Evolutionary conservation across 2,329 filamentous ascomycete genomes (phyloP), one percentile per base, ranked within the genome.

Genomic region (Bipolaris victoriae): DNA sequence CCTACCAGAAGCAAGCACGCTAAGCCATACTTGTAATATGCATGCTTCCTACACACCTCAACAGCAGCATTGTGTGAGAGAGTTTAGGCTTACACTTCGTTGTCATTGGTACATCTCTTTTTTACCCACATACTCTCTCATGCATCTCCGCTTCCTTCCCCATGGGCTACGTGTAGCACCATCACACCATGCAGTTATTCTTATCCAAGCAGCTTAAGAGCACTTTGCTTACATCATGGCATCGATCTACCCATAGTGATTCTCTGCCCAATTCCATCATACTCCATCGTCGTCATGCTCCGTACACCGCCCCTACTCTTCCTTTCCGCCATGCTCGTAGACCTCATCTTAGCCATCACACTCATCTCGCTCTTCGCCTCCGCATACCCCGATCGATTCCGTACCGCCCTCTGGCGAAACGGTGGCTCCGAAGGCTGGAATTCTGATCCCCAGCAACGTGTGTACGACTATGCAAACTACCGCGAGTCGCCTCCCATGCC

Each of bases 391-490:
- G 54, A 55, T 47, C 48, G 33, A 16, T 60, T 45, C 22, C 60
- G 58, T 16, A 58, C 54, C 10, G 16, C 44, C 16, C 35, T 63
- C 11, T 64, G 60, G 63, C 49, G 52, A 31, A 54, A 58, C 11
- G 55, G 65, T 22, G 60, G 63, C 0, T 55, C n/a, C 10, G 54
- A 60, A 46, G 61, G 60, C 37, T 67, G 59, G 62, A 64, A 65
- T 16, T 68, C 65, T 2, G 58, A 63, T 46, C 62, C 62, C n/a
- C 52, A 54, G 13, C 57, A 59, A 24, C 62, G 62, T 9, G 56
- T 60, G 2, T 68, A 67, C 45, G 37, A 60, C 24, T 59, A 58
- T 35, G 66, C 66, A 31, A 69, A 67, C 13, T 58, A 67, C 46
- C 54, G 52, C 6, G 53, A 63, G 22, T 39, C 52, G 7, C 61